These are phyloP conservation scores for Pezicula carpinea DNA, from an alignment of 2,329 filamentous ascomycete genomes.

Conservation along the genomic window DNA sequence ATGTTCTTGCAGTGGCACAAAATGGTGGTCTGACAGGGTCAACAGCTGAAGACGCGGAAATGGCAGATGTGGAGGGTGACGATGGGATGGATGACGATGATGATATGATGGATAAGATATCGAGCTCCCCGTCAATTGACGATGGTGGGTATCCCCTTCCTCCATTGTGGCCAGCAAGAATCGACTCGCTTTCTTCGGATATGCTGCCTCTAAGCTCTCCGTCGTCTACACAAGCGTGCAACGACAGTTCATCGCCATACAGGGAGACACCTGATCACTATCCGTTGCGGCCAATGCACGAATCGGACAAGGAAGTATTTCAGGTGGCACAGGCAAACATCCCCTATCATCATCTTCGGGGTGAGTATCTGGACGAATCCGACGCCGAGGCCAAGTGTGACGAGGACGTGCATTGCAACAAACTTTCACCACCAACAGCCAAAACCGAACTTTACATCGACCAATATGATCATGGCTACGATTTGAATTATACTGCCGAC, in stretches of 20 bases:
- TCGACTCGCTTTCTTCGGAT: constrained; percentile 21
- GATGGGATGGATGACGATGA: constrained; percentile 68
- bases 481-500: constrained; percentile 56
- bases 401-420: neutral
- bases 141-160: constrained; percentile 74
- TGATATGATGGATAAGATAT: constrained; percentile 98
- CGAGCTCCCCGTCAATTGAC: constrained; percentile 96
- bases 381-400: constrained; percentile 12
- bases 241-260: constrained; percentile 28
- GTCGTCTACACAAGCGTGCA: constrained; percentile 27
- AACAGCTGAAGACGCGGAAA: constrained; percentile 54
- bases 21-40: constrained; percentile 50
- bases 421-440: neutral
- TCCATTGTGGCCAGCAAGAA: constrained; percentile 24
- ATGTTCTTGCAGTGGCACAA: constrained; percentile 55
- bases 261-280: constrained; percentile 24
- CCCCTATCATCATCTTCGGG: constrained; percentile 42
- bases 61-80: constrained; percentile 64
- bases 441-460: constrained; percentile 1
- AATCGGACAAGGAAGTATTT: constrained; percentile 18
- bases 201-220: constrained; percentile 9
- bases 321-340: constrained; percentile 17
- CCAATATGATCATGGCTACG: constrained; percentile 27
- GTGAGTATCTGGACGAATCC: constrained; percentile 40
- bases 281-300: constrained; percentile 17